phyloP scores from a whole-genome alignment of 306 rosid genomes.

The Sesbania bispinosa region DNA sequence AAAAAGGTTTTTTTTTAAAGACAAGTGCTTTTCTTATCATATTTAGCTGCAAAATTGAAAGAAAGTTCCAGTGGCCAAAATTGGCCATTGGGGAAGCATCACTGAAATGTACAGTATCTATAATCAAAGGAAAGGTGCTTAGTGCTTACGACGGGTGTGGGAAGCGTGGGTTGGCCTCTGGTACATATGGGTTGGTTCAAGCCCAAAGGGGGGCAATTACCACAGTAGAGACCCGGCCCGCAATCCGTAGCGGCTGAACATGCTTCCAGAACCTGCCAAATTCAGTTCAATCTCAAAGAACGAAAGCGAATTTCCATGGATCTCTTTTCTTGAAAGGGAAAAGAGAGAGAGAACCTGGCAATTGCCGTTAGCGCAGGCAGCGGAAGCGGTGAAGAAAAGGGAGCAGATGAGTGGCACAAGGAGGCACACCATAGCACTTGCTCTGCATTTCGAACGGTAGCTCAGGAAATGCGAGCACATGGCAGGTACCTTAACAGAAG shows the following conservation, averaged over 20 bases:
- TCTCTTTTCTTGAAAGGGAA: constrained; percentile 18
- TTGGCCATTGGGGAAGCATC: not conserved
- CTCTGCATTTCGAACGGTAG: constrained; percentile 38
- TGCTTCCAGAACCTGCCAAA: constrained; percentile 59
- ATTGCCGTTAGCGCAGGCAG: constrained; percentile 68
- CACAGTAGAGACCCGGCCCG: constrained; percentile 84
- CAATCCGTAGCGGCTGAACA: constrained; percentile 72
- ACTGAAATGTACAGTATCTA: not conserved
- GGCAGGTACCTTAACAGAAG: constrained; percentile 31
- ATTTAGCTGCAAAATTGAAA: constrained; percentile 1
- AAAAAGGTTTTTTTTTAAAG: not conserved
- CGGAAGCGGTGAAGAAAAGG: constrained; percentile 34
- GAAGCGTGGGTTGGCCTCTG: constrained; percentile 69
- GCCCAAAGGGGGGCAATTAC: constrained; percentile 82
- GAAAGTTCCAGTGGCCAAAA: not conserved
- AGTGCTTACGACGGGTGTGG: constrained; percentile 55
- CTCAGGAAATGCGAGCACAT: constrained; percentile 50
- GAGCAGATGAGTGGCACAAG: constrained; percentile 34
- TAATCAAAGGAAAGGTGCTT: not conserved
- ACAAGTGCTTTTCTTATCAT: not conserved
- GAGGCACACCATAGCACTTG: constrained; percentile 30
- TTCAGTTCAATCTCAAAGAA: constrained; percentile 25
- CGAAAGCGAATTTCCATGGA: constrained; percentile 12
- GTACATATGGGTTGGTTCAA: constrained; percentile 70
- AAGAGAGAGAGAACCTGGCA: constrained; percentile 60